Evolutionary conservation across 108 stramenopile species (phyloP), one percentile per base, ranked within the genome.

Genomic region (Pelagomonas calceolata): DNA sequence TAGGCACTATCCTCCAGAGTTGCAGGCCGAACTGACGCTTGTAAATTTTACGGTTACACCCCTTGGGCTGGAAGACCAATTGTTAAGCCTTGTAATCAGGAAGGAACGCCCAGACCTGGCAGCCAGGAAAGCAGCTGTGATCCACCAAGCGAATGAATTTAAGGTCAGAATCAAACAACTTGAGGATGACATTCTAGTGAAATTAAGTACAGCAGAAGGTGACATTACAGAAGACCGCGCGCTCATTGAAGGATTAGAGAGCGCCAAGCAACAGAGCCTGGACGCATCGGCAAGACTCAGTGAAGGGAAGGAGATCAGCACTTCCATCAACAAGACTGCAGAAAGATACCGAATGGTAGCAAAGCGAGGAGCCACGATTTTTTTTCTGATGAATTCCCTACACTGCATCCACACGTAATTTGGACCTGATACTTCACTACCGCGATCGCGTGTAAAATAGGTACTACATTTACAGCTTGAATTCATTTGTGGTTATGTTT

Each of bases 31-130:
- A 68, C 75, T 84, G 4, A 79, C 88, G 4, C 70, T 88, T 14
- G 78, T 87, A 43, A 88, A 88, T 80, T 88, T 88, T 64, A 86
- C 85, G 9, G 88, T 86, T 66, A 87, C 88, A 17, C 67, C 76
- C 43, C 34, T 51, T 29, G 88, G 88, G 0, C 74, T 88, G 72
- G 86, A 88, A 63, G 88, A 88, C 66, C 86, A 88, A 71, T 64
- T 88, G 34, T 76, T 88, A 29, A 64, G 69, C 60, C 37, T 88
- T 29, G 84, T 85, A 18, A 85, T 86, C 4, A 73, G 84, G 37
- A 86, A 87, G 66, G 88, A 88, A 75, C 80, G 86, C 18, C 77
- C 76, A 1, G 88, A 88, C 36, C 65, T 88, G 30, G 86, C 88
- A 0, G 60, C 64, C 31, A 74, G 81, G 15, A 77, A 75, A 31